Percentiles rank a stretch among this genome's conserved stretches.
Conservation (phyloP, 1,284 basidiomycete genomes). For the Meira nashicola region DNA sequence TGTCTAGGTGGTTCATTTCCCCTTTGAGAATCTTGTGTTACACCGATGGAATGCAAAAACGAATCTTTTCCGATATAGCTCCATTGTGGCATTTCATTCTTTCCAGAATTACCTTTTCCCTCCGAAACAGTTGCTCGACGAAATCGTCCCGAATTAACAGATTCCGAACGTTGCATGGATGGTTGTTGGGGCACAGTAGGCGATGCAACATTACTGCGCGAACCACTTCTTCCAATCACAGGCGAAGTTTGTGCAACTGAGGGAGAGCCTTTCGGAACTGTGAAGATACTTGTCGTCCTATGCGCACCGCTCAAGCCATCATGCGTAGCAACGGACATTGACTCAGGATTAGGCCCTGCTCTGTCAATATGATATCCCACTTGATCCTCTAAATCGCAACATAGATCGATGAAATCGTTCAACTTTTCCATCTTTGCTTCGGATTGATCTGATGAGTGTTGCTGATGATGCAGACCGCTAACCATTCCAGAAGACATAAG, state of each 20-base stretch:
- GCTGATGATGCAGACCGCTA: neutral
- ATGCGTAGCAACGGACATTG: conserved; percentile 9
- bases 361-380: conserved; percentile 33
- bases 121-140: neutral
- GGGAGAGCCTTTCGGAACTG: neutral
- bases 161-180: no score
- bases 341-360: conserved; percentile 33
- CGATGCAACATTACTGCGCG: neutral
- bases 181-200: no score
- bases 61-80: neutral
- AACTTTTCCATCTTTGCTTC: conserved; percentile 15
- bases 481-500: neutral
- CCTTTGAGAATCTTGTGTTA: neutral
- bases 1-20: neutral
- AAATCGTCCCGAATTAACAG: neutral
- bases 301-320: no score
- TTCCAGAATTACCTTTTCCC: neutral
- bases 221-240: neutral
- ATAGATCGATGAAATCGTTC: conserved; percentile 28
- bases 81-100: neutral
- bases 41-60: neutral
- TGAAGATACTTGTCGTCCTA: neutral
- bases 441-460: neutral
- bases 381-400: conserved; percentile 34
- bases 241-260: neutral